Evolutionary conservation across 306 rosid species (phyloP), one percentile per base, ranked within the genome.

Genomic region (Medicago truncatula): DNA sequence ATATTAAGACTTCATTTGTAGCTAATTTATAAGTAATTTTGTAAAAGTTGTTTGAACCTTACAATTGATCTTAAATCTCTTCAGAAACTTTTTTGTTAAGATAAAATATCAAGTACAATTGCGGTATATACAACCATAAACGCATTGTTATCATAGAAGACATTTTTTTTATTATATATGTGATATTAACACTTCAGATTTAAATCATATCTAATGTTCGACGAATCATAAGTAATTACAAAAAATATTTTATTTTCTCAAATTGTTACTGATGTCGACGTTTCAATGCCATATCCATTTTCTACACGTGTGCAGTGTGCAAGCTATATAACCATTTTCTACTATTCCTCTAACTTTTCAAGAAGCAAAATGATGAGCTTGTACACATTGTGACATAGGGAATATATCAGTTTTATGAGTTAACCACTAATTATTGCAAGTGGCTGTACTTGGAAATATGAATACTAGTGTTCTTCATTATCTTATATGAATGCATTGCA

Each of bases 291-390:
- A 6, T 34, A 6, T 34, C 38, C 7, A 34, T 31, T 31, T 4
- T 31, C 6, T 34, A 34, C 0, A 34, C 1, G 38, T 34, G 1
- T 34, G 38, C 38, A 34, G 38, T 34, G 1, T 34, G 38, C 38
- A 34, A 34, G 7, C 38, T 34, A 4, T 5, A 34, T 34, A 34
- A 6, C 54, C 46, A 75, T 70, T 70, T 61, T 47, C 23, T 60
- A 6, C 12, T 39, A 40, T 62, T 47, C 23, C 25, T 25, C n/a
- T 25, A 25, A 18, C 1, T 44, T 76, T 66, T 58, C 59, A 66
- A 83, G 43, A 57, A 49, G 36, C 74, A 50, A 75, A 71, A 68
- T 79, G 67, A 54, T 76, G 50, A 79, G 46, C 18, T 14, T 75
- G 58, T 38, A 60, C 0, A 17, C 72, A 20, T 28, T 3, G 31